Percentiles rank a stretch among this genome's conserved stretches.
These are phyloP conservation scores for Vanrija pseudolonga DNA, from an alignment of 1,284 basidiomycete genomes.

Conservation along the genomic window DNA sequence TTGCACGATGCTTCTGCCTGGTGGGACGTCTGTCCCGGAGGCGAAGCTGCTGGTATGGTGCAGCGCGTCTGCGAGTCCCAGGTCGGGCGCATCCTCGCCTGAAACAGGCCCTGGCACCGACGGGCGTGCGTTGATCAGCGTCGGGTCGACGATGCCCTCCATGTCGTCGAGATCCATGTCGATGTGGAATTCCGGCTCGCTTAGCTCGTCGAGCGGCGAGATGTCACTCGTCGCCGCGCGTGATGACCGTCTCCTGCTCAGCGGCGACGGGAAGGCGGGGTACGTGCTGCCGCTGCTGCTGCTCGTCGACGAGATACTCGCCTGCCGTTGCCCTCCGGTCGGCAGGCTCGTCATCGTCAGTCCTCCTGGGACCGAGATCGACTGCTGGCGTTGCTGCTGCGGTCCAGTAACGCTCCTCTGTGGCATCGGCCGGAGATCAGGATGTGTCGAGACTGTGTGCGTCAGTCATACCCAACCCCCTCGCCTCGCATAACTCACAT, in stretches of 20 bases:
- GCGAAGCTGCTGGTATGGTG: slow-evolving; percentile 26
- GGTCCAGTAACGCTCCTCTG: no score
- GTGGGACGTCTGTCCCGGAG: neutral
- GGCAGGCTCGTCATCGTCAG: no score
- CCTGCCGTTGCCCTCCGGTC: neutral
- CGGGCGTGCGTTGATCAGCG: slow-evolving; percentile 29
- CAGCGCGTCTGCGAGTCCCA: slow-evolving; percentile 29
- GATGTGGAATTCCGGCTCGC: slow-evolving; percentile 53
- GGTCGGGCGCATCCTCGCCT: neutral
- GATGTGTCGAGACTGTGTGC: no score
- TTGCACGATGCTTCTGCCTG: neutral
- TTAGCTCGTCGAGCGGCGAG: slow-evolving; percentile 34
- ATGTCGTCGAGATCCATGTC: slow-evolving; percentile 77
- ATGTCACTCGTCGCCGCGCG: slow-evolving; percentile 13
- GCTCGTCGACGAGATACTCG: slow-evolving; percentile 15
- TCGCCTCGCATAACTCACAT: no score
- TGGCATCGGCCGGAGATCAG: no score
- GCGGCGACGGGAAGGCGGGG: no score
- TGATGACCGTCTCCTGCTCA: no score
- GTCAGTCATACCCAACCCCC: no score
- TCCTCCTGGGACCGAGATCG: no score
- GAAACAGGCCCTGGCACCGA: neutral
- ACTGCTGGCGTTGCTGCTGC: no score
- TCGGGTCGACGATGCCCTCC: slow-evolving; percentile 73
- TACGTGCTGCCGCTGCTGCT: no score